phyloP scores from a whole-genome alignment of 257 asterid genomes.

The Capsicum rhomboideum region DNA sequence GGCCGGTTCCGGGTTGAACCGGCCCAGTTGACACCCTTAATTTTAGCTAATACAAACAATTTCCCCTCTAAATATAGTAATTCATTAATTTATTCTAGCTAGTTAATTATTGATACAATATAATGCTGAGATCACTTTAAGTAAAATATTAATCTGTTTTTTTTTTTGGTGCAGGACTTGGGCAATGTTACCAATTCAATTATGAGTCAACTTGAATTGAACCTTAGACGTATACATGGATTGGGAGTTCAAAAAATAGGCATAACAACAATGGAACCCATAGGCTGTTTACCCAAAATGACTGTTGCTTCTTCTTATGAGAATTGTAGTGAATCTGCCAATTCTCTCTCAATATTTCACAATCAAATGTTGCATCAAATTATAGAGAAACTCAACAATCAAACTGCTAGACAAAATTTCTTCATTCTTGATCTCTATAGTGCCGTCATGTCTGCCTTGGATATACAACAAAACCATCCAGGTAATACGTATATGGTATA shows the following conservation, averaged over 20 bases:
- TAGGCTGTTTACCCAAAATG: slow-evolving; percentile 50
- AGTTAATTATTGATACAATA: no score
- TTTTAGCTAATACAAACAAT: not conserved
- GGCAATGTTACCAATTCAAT: slow-evolving; percentile 23
- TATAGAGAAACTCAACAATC: slow-evolving; percentile 32
- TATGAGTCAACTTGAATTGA: slow-evolving; percentile 27
- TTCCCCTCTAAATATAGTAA: not conserved
- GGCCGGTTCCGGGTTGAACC: no score
- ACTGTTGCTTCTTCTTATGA: slow-evolving; percentile 13
- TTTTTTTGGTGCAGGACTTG: not conserved
- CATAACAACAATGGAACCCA: slow-evolving; percentile 39
- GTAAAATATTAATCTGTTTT: not conserved
- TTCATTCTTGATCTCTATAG: slow-evolving; percentile 45
- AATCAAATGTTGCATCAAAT: slow-evolving; percentile 33
- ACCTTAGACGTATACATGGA: slow-evolving; percentile 36
- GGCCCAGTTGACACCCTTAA: no score
- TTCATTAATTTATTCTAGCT: not conserved
- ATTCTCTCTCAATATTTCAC: slow-evolving; percentile 35
- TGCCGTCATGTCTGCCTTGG: slow-evolving; percentile 43
- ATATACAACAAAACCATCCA: slow-evolving; percentile 14
- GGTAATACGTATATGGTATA: slow-evolving; percentile 18
- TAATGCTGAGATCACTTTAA: not conserved
- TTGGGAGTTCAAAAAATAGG: slow-evolving; percentile 43
- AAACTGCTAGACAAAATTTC: slow-evolving; percentile 20
- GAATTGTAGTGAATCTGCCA: slow-evolving; percentile 31